Percentiles rank a stretch among this genome's conserved stretches.
These are phyloP conservation scores for Mortierella antarctica DNA, from an alignment of 192 early-diverging fungal genomes.

Conservation along the genomic window DNA sequence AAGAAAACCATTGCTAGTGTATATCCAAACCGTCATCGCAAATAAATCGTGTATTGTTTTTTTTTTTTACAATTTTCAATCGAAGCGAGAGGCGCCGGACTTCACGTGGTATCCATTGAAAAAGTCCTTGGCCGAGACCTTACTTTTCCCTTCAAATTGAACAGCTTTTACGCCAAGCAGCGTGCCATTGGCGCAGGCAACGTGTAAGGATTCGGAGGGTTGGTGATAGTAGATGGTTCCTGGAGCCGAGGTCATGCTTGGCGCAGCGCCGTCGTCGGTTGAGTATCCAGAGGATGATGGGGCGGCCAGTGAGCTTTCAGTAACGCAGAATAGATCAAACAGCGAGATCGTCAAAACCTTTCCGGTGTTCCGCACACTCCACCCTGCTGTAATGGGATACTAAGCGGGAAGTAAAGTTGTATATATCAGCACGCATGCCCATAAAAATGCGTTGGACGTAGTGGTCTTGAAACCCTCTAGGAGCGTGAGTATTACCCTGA, in stretches of 20 bases:
- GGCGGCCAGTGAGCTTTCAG: neutral
- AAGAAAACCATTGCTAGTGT: no score
- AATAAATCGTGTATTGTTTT: neutral
- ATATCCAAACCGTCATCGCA: no score
- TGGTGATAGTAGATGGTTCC: constrained; percentile 41
- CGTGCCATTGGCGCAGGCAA: constrained; percentile 63
- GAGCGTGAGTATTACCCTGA: constrained; percentile 63
- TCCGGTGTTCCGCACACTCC: constrained; percentile 57
- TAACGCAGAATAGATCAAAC: constrained; percentile 28
- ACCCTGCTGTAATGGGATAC: constrained; percentile 66
- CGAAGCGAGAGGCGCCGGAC: constrained; percentile 42
- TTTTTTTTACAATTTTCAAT: constrained; percentile 1
- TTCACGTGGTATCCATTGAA: constrained; percentile 74
- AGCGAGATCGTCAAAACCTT: constrained; percentile 52
- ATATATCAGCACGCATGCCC: neutral
- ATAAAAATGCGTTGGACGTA: neutral
- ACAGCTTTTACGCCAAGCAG: constrained; percentile 61
- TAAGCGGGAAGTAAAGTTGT: constrained; percentile 27
- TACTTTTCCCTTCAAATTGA: constrained; percentile 72
- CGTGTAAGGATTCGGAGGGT: constrained; percentile 49
- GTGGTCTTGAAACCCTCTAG: neutral
- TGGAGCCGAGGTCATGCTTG: neutral
- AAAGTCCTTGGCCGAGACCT: constrained; percentile 68
- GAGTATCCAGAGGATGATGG: constrained; percentile 9
- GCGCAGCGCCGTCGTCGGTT: constrained; percentile 11